Evolutionary conservation across 106 monocot genomes (phyloP), one percentile per base, ranked within the genome.

Genomic region (Narthecium ossifragum): DNA sequence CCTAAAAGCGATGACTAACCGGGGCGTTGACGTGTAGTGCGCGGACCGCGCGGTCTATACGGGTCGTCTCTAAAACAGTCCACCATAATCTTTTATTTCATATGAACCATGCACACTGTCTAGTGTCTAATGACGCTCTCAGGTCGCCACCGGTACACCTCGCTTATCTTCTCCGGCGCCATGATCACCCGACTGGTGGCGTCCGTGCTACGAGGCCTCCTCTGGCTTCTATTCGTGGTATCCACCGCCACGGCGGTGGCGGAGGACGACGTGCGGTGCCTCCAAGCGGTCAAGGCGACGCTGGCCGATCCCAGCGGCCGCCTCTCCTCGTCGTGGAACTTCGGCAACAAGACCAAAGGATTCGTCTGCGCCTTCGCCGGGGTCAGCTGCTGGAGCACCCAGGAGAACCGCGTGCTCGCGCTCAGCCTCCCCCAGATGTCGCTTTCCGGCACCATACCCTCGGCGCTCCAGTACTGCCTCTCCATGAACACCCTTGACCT

Each of bases 381-480:
- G 2, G 65, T 87, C 40, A 56, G 57, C 5, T 87, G 78, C 72
- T 87, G 78, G 86, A 87, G 82, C 66, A 5, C 13, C 6, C 70
- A 78, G 57, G 82, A 87, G 82, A 75, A 78, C 26, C 82, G 86
- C 9, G 69, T 87, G 11, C 41, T 81, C 15, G 37, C 22, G 1
- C 40, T 87, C 15, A 13, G 15, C 24, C 82, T 87, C 23, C 31
- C 72, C 11, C 71, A 63, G 23, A 71, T 84, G 77, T 67, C 52
- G 13, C 76, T 88, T 12, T 36, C 70, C 1, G 88, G 88, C 22
- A 3, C 53, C 31, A 63, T 88, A 55, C 77, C 88, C 11, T 60
- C 79, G 18, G 32, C 68, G 17, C 78, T 88, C 53, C 83, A 72
- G 68, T 88, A 60, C 79, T 88, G 88, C 59, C 21, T 17, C 49